Percentiles rank a stretch among this genome's conserved stretches.
Evolutionary conservation across 2,329 filamentous ascomycete genomes (phyloP).

Genomic region (Alternaria triticimaculans): DNA sequence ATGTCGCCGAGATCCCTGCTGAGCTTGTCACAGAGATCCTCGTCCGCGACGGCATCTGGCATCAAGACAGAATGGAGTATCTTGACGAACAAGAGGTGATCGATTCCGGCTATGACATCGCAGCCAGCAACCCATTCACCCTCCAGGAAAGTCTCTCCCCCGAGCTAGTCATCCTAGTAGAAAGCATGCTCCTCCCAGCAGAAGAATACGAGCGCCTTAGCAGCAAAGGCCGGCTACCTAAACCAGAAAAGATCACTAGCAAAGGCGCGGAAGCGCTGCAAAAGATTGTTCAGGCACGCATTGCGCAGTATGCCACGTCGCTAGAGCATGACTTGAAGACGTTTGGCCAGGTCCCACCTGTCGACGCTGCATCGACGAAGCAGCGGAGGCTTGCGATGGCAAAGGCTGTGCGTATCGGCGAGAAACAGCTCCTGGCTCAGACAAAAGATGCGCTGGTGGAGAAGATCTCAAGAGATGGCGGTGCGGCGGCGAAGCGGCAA

Average conservation of each 20-base stretch:
- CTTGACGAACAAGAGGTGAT: slow-evolving; percentile 69
- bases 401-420: slow-evolving; percentile 70
- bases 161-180: slow-evolving; percentile 53
- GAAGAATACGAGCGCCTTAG: slow-evolving; percentile 52
- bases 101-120: slow-evolving; percentile 74
- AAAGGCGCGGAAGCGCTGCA: slow-evolving; percentile 51
- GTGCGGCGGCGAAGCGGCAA: slow-evolving; percentile 28
- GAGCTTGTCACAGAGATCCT: slow-evolving; percentile 55
- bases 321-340: slow-evolving; percentile 62
- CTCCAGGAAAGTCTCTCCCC: slow-evolving; percentile 48
- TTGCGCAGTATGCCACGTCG: slow-evolving; percentile 60
- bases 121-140: slow-evolving; percentile 40
- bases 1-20: slow-evolving; percentile 81
- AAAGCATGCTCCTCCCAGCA: slow-evolving; percentile 52
- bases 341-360: slow-evolving; percentile 43
- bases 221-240: slow-evolving; percentile 53
- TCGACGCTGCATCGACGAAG: slow-evolving; percentile 11
- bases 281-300: slow-evolving; percentile 49
- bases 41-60: slow-evolving; percentile 17
- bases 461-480: slow-evolving; percentile 40
- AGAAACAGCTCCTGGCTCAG: slow-evolving; percentile 70
- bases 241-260: slow-evolving; percentile 49
- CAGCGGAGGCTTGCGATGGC: slow-evolving; percentile 62
- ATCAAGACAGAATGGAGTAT: slow-evolving; percentile 53
- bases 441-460: slow-evolving; percentile 50